These are phyloP conservation scores for Voacanga thouarsii DNA, from an alignment of 257 asterid genomes.

Conservation along the genomic window DNA sequence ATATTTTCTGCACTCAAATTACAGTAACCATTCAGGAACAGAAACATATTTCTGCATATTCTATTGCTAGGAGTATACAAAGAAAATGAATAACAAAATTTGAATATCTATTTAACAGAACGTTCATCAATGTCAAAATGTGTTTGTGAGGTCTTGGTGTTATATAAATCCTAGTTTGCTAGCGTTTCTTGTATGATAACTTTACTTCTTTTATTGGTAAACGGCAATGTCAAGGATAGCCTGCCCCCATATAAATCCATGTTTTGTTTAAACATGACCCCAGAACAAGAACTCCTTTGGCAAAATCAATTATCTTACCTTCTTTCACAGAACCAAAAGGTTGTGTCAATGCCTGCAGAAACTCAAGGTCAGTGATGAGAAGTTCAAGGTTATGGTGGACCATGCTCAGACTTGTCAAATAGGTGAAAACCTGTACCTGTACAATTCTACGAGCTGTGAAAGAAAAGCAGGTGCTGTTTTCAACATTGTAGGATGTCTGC, in stretches of 20 bases:
- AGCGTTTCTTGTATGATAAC: background rate
- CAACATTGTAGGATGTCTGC: conserved; percentile 38
- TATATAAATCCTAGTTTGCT: background rate
- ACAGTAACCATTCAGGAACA: background rate
- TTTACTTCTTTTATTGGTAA: background rate
- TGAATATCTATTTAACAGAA: background rate
- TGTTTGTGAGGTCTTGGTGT: background rate
- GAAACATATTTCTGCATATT: background rate
- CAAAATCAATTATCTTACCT: background rate
- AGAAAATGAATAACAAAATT: background rate
- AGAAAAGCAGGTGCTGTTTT: conserved; percentile 36
- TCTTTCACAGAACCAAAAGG: background rate
- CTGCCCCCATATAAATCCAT: background rate
- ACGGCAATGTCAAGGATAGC: background rate
- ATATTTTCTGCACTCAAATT: background rate
- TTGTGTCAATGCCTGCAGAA: conserved; percentile 30
- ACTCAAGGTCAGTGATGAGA: conserved; percentile 25
- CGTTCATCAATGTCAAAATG: background rate
- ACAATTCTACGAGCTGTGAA: conserved; percentile 23
- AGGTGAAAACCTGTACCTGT: conserved; percentile 28
- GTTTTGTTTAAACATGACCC: background rate
- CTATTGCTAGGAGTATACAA: background rate
- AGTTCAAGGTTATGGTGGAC: conserved; percentile 36
- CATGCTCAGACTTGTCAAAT: conserved; percentile 47
- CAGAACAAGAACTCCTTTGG: background rate